Evolutionary conservation across 2,329 filamentous ascomycete genomes (phyloP).

Genomic region (Ophiosphaerella korrae): DNA sequence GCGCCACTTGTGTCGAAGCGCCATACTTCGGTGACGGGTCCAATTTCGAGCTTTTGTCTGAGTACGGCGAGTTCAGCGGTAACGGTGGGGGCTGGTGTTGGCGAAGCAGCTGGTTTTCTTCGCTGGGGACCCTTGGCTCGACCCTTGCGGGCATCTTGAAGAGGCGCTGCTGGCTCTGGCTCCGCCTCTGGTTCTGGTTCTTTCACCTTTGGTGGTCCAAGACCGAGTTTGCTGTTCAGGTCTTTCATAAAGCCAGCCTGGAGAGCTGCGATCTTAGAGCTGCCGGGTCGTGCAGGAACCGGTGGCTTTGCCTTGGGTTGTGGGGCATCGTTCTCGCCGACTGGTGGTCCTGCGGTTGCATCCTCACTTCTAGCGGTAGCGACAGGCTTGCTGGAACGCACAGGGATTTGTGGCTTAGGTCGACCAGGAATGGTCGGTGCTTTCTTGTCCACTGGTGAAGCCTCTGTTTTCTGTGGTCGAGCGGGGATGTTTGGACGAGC

Average conservation of each 20-base stretch:
- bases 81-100: slow-evolving; percentile 53
- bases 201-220: slow-evolving; percentile 84
- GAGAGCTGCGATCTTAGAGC: slow-evolving; percentile 86
- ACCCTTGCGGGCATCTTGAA: slow-evolving; percentile 87
- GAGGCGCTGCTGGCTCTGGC: slow-evolving; percentile 73
- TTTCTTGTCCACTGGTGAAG: slow-evolving; percentile 58
- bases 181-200: slow-evolving; percentile 65
- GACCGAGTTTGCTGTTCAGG: slow-evolving; percentile 83
- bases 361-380: slow-evolving; percentile 35
- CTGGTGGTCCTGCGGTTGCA: slow-evolving; percentile 27
- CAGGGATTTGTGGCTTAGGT: slow-evolving; percentile 68
- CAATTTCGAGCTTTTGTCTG: slow-evolving; percentile 30
- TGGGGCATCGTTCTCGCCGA: slow-evolving; percentile 43
- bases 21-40: slow-evolving; percentile 40
- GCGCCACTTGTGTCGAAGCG: slow-evolving; percentile 42
- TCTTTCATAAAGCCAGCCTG: slow-evolving; percentile 93
- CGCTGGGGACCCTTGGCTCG: slow-evolving; percentile 86
- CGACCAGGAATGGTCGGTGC: slow-evolving; percentile 61
- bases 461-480: slow-evolving; percentile 43
- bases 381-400: slow-evolving; percentile 60
- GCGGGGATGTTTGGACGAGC: slow-evolving; percentile 38
- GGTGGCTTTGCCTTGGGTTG: slow-evolving; percentile 77
- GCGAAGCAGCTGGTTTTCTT: slow-evolving; percentile 68
- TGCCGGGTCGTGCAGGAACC: slow-evolving; percentile 76
- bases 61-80: slow-evolving; percentile 45